phyloP scores from a whole-genome alignment of 2,329 filamentous ascomycete species.

The Sporothrix globosa region DNA sequence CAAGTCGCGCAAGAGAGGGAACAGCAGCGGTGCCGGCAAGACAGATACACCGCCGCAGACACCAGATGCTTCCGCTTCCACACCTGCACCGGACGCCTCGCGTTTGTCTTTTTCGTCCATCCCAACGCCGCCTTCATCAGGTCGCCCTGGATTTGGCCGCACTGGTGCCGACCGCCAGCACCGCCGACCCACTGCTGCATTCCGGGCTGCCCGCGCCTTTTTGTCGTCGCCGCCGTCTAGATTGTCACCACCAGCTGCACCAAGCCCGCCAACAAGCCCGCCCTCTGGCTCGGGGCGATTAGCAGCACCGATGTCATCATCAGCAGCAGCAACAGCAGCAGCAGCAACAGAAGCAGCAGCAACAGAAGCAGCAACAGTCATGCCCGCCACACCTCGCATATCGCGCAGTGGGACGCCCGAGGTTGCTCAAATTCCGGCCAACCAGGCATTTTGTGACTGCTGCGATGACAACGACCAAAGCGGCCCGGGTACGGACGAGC shows the following conservation, averaged over 20 bases:
- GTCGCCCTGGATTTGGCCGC: background rate
- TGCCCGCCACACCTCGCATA: background rate
- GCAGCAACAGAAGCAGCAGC: background rate
- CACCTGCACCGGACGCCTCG: background rate
- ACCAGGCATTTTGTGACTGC: conserved; percentile 13
- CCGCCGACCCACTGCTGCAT: background rate
- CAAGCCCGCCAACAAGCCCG: conserved; percentile 6
- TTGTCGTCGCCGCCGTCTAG: background rate
- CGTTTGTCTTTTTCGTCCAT: background rate
- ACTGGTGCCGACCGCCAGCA: background rate
- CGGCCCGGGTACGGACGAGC: background rate
- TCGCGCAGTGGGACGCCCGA: conserved; percentile 16
- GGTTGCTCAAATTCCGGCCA: background rate
- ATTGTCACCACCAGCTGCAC: background rate
- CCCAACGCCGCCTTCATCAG: background rate
- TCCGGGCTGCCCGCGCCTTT: conserved; percentile 10
- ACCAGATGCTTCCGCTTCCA: background rate
- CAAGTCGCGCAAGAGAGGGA: background rate
- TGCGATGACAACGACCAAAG: background rate
- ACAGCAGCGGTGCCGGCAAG: background rate
- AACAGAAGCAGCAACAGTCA: background rate
- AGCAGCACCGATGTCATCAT: background rate
- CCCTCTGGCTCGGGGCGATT: background rate
- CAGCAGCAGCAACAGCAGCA: background rate
- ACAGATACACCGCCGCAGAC: conserved; percentile 2